Conservation (phyloP, 352 stramenopile species). For the Globisporangium canariense region DNA sequence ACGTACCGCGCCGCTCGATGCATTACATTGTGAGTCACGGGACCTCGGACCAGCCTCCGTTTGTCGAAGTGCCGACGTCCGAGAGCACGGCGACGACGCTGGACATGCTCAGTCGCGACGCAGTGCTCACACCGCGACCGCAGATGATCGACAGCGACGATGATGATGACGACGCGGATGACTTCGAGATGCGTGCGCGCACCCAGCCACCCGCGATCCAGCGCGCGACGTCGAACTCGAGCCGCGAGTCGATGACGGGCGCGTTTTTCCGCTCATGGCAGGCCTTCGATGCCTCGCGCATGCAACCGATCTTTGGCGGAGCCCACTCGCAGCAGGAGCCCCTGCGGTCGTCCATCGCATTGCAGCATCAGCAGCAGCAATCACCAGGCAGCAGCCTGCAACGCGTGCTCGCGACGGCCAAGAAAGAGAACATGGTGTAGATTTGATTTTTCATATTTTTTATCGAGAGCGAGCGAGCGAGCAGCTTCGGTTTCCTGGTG, state of each 20-base stretch:
- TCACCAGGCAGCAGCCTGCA: conserved; percentile 13
- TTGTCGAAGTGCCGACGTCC: conserved; percentile 21
- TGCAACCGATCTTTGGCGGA: conserved; percentile 83
- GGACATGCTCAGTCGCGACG: conserved; percentile 30
- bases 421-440: conserved; percentile 46
- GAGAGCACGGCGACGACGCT: conserved; percentile 19
- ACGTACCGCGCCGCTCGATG: conserved; percentile 41
- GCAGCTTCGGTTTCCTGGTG: not conserved
- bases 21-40: conserved; percentile 52
- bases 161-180: conserved; percentile 38
- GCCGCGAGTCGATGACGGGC: conserved; percentile 45
- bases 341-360: conserved; percentile 11
- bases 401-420: conserved; percentile 29
- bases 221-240: conserved; percentile 25
- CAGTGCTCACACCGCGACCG: conserved; percentile 57
- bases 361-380: conserved; percentile 20
- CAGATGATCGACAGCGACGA: conserved; percentile 65
- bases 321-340: conserved; percentile 21
- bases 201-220: conserved; percentile 26
- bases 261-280: conserved; percentile 80
- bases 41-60: conserved; percentile 14
- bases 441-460: not conserved
- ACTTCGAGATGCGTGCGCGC: conserved; percentile 15
- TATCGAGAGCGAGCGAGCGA: not conserved
- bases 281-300: conserved; percentile 70